These are phyloP conservation scores for Solanum gracilifrons DNA, from an alignment of 257 asterid genomes.

Conservation along the genomic window DNA sequence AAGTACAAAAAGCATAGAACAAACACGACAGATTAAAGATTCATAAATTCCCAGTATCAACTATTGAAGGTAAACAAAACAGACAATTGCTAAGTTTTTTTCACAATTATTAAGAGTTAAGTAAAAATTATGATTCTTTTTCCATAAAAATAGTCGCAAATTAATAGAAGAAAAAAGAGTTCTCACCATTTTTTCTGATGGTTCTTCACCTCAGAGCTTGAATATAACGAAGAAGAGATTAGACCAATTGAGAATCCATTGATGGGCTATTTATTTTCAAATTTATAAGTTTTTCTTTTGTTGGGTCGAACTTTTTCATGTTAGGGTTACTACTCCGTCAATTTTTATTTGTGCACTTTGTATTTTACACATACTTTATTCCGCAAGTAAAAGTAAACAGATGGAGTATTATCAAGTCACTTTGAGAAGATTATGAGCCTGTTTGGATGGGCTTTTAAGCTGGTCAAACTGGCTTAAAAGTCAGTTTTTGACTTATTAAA, in stretches of 20 bases:
- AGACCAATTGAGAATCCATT: neutral
- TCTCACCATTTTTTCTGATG: neutral
- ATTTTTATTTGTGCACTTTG: neutral
- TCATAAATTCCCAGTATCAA: neutral
- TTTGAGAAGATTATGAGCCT: too few species aligned
- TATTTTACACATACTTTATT: accelerated
- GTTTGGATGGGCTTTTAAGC: too few species aligned
- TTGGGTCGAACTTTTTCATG: neutral
- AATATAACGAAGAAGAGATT: neutral
- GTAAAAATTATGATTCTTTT: neutral
- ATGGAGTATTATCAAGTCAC: too few species aligned
- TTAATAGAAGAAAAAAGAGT: neutral
- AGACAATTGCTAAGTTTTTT: too few species aligned
- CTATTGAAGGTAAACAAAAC: neutral
- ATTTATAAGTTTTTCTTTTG: neutral
- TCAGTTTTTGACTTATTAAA: too few species aligned
- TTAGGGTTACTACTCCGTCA: neutral
- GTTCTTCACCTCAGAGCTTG: neutral
- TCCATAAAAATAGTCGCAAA: neutral
- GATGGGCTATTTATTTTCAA: neutral
- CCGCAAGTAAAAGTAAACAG: neutral
- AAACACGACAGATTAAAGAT: neutral
- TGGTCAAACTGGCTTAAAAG: too few species aligned
- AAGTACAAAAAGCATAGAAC: neutral
- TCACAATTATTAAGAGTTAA: neutral